Conservation (phyloP, 2,329 filamentous ascomycete genomes). For the Tympanopsis confertula region DNA sequence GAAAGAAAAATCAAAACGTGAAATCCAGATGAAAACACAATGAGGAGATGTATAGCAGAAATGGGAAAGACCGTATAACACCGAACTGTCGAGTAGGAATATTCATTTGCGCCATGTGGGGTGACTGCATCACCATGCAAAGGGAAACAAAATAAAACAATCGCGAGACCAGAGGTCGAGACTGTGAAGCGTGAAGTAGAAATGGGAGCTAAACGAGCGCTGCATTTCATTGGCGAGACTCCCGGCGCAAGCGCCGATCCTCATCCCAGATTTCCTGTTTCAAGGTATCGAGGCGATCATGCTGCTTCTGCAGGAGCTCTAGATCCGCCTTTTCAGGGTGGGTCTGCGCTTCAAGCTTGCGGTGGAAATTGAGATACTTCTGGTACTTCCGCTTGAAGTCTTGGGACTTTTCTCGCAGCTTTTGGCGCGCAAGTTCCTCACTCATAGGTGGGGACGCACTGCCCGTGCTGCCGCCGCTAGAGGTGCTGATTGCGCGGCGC, state of each 20-base stretch:
- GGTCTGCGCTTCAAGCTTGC: slow-evolving; percentile 22
- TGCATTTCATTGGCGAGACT: no score
- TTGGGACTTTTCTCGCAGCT: slow-evolving; percentile 24
- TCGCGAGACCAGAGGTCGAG: no score
- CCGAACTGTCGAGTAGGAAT: no score
- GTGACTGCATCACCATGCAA: no score
- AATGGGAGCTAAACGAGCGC: no score
- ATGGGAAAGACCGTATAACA: no score
- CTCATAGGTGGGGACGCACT: slow-evolving; percentile 8
- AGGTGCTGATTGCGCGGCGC: slow-evolving; percentile 4
- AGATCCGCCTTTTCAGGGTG: slow-evolving; percentile 35
- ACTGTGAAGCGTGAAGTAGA: no score
- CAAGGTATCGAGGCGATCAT: slow-evolving; percentile 38
- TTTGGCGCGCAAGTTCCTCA: slow-evolving; percentile 9
- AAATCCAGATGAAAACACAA: no score
- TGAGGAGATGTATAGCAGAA: no score
- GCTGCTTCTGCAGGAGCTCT: slow-evolving; percentile 38
- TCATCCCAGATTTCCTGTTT: slow-evolving; percentile 43
- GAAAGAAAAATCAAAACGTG: no score
- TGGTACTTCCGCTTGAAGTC: slow-evolving; percentile 45
- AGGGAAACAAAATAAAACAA: no score
- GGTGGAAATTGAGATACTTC: slow-evolving; percentile 43
- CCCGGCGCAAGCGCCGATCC: slow-evolving; percentile 21
- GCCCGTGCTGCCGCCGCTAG: slow-evolving; percentile 2
- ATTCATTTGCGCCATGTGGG: no score